Conservation (phyloP, 2,329 filamentous ascomycete species). For the Hymenoscyphus infarciens region DNA sequence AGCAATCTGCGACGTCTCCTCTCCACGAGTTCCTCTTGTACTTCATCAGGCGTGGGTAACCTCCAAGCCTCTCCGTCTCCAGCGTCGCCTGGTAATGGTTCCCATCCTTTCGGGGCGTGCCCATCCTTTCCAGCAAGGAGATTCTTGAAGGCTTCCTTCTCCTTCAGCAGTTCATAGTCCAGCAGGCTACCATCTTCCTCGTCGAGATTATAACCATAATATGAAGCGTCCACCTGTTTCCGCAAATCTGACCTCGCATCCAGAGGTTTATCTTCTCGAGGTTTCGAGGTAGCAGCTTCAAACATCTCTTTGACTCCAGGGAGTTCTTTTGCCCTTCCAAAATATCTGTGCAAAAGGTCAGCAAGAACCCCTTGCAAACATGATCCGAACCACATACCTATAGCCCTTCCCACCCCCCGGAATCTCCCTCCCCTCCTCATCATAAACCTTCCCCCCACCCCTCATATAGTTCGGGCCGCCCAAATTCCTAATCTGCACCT, state of each 20-base stretch:
- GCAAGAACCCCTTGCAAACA: slow-evolving; percentile 12
- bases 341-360: slow-evolving; percentile 67
- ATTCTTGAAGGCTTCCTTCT: slow-evolving; percentile 73
- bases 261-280: slow-evolving; percentile 57
- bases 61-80: slow-evolving; percentile 82
- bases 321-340: slow-evolving; percentile 82
- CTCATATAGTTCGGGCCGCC: slow-evolving; percentile 86
- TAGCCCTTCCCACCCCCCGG: slow-evolving; percentile 81
- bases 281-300: slow-evolving; percentile 64
- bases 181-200: slow-evolving; percentile 84
- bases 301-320: slow-evolving; percentile 97
- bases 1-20: slow-evolving; percentile 77
- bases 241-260: slow-evolving; percentile 66
- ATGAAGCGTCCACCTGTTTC: slow-evolving; percentile 82
- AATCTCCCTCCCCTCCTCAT: slow-evolving; percentile 54
- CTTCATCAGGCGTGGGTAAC: slow-evolving; percentile 81
- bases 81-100: slow-evolving; percentile 78
- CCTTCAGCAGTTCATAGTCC: slow-evolving; percentile 77
- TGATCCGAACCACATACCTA: slow-evolving; percentile 62
- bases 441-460: slow-evolving; percentile 49
- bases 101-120: slow-evolving; percentile 67
- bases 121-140: slow-evolving; percentile 57
- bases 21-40: slow-evolving; percentile 91
- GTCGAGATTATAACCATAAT: slow-evolving; percentile 91
- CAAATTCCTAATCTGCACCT: slow-evolving; percentile 89